Base-by-base conservation (phyloP, 257 asterid genomes). In the Solanum dulcamara region DNA sequence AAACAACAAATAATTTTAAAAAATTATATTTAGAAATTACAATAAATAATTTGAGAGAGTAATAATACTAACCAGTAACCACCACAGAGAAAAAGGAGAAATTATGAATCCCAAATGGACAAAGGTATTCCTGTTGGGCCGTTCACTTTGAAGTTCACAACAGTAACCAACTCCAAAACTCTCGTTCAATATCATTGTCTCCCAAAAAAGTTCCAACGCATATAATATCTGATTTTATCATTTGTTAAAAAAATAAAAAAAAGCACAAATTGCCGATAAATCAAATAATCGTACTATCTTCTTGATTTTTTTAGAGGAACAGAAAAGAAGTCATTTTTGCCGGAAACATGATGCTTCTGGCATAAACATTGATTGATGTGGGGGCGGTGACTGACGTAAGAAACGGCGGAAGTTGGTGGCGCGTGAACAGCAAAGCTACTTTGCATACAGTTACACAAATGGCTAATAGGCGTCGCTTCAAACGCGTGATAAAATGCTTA, bases 391-490 rank as follows among this genome's bases (percentile, higher is more conserved):
- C 8, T 70, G 80, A 40, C 32, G 50, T 48, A 20, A 81, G 79
- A 62, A 7, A 82, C 74, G 2, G 80, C 37, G 50, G 82, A 10
- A 62, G 70, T 80, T 30, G 87, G 85, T 80, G 89, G 89, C 85
- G 80, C 83, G 68, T 80, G n/a, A n/a, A n/a, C n/a, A n/a, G n/a
- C n/a, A n/a, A n/a, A n/a, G n/a, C n/a, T n/a, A n/a, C n/a, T n/a
- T n/a, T n/a, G 13, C 40, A 74, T 40, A 74, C 60, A 70, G 30
- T 70, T 35, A 5, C 22, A 30, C 12, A 32, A 46, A 88, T 84
- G 90, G 84, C 85, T 35, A 10, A n/a, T 67, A 26, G 82, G 81
- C 84, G 88, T 72, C 28, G 83, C 51, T 44, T 86, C 85, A 86
- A 85, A 85, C 85, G 81, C 75, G 71, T 84, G 30, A 64, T 88